phyloP scores from a whole-genome alignment of 345 rosid genomes.

The Sisymbrium altissimum region DNA sequence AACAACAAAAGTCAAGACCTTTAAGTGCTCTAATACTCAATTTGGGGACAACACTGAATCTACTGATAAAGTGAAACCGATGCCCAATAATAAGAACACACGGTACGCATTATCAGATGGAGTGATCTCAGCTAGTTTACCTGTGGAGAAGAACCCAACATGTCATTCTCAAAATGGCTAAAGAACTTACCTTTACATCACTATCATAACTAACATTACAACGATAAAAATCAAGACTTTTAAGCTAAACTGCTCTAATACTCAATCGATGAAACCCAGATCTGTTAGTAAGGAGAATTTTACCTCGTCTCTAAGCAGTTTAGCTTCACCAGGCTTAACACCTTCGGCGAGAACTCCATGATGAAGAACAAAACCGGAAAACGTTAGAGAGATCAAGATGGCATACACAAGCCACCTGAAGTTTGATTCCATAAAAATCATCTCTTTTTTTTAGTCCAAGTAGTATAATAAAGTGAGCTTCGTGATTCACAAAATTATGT shows the following conservation, averaged over 20 bases:
- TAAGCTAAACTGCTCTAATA: neutral
- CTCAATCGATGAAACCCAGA: slow-evolving; percentile 1
- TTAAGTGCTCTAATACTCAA: neutral
- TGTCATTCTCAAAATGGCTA: neutral
- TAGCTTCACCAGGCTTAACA: slow-evolving; percentile 76
- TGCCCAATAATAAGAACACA: neutral
- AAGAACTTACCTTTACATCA: neutral
- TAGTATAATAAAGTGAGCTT: neutral
- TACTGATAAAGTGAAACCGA: neutral
- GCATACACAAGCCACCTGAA: slow-evolving; percentile 27
- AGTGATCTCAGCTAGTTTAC: neutral
- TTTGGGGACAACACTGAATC: neutral
- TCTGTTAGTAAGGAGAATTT: neutral
- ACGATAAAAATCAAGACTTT: slow-evolving; percentile 16
- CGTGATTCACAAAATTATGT: neutral
- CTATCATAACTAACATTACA: neutral
- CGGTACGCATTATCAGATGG: neutral
- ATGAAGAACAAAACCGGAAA: slow-evolving; percentile 20
- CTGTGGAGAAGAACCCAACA: neutral
- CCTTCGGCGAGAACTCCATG: slow-evolving; percentile 48
- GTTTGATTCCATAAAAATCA: slow-evolving; percentile 18
- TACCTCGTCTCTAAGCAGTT: slow-evolving; percentile 88
- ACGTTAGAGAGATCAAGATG: slow-evolving; percentile 33
- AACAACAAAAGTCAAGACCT: slow-evolving; percentile 16
- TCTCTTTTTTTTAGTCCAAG: neutral